Percentiles rank a stretch among this genome's conserved stretches.
These are phyloP conservation scores for Lathyrus aphaca DNA, from an alignment of 306 rosid genomes.

Conservation along the genomic window DNA sequence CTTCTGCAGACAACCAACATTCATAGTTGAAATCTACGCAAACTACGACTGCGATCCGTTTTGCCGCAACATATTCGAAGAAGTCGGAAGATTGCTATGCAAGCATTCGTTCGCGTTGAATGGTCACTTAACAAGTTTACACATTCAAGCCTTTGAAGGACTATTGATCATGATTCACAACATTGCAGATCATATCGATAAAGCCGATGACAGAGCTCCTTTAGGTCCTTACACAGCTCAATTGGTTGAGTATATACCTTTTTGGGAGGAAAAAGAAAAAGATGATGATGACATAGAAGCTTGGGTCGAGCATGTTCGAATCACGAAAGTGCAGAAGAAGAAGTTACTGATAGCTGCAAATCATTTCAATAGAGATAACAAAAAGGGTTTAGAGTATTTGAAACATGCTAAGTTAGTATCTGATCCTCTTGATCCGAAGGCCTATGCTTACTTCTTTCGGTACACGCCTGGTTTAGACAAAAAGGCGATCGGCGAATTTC, in stretches of 20 bases:
- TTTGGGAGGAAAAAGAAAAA: conserved; percentile 69
- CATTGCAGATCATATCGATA: conserved; percentile 81
- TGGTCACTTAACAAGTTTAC: conserved; percentile 54
- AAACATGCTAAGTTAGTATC: conserved; percentile 63
- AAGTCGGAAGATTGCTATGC: conserved; percentile 78
- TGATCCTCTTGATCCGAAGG: conserved; percentile 78
- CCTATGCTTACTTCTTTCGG: conserved; percentile 70
- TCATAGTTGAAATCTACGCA: conserved; percentile 60
- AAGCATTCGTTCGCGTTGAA: conserved; percentile 67
- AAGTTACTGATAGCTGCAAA: conserved; percentile 72
- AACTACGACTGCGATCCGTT: conserved; percentile 87
- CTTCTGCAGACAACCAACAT: conserved; percentile 81
- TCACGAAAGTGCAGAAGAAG: conserved; percentile 71
- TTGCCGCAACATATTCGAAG: conserved; percentile 68
- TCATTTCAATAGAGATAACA: conserved; percentile 83
- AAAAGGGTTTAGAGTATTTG: conserved; percentile 83
- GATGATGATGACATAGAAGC: conserved; percentile 46
- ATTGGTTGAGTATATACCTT: conserved; percentile 61
- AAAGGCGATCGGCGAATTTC: conserved; percentile 76
- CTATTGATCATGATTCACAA: conserved; percentile 68
- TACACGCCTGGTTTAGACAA: conserved; percentile 79
- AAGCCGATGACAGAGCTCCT: conserved; percentile 44
- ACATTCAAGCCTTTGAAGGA: conserved; percentile 89
- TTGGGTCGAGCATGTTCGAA: conserved; percentile 66
- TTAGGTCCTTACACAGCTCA: conserved; percentile 48